Percentiles rank a stretch among this genome's conserved stretches.
phyloP scores from a whole-genome alignment of 2,329 filamentous ascomycete genomes.

The Dryadomyces quercivorus region DNA sequence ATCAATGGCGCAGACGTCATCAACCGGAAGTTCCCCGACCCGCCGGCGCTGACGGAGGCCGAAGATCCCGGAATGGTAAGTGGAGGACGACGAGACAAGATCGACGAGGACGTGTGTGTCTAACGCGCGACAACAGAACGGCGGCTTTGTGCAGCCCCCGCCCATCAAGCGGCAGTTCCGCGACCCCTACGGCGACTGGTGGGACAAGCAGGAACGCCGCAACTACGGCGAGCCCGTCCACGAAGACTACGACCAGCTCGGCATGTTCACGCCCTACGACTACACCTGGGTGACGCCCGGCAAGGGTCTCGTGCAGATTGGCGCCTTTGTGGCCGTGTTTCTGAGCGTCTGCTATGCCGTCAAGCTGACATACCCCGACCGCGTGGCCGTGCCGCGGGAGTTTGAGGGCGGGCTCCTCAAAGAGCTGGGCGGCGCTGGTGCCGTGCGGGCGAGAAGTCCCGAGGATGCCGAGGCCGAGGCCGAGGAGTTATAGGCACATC shows the following conservation, averaged over 20 bases:
- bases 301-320: slow-evolving; percentile 58
- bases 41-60: slow-evolving; percentile 37
- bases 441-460: slow-evolving; percentile 28
- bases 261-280: slow-evolving; percentile 77
- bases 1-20: slow-evolving; percentile 32
- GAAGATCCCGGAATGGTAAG: slow-evolving; percentile 57
- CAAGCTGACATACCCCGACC: slow-evolving; percentile 59
- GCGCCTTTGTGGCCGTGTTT: slow-evolving; percentile 51
- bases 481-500: neutral
- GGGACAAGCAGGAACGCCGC: slow-evolving; percentile 92
- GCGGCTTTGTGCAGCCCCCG: slow-evolving; percentile 70
- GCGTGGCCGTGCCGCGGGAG: slow-evolving; percentile 53
- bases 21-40: slow-evolving; percentile 40
- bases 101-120: neutral
- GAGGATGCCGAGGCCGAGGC: slow-evolving; percentile 2
- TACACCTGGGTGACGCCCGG: slow-evolving; percentile 72
- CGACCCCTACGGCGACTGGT: slow-evolving; percentile 89
- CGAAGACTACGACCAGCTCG: slow-evolving; percentile 89
- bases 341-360: slow-evolving; percentile 56
- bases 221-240: slow-evolving; percentile 96
- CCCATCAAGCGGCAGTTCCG: slow-evolving; percentile 79
- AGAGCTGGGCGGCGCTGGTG: slow-evolving; percentile 61
- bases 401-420: slow-evolving; percentile 62
- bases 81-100: slow-evolving; percentile 13
- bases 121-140: slow-evolving; percentile 46